Base-by-base conservation (phyloP, 768 basidiomycete genomes). In the Gloeostereum incarnatum region DNA sequence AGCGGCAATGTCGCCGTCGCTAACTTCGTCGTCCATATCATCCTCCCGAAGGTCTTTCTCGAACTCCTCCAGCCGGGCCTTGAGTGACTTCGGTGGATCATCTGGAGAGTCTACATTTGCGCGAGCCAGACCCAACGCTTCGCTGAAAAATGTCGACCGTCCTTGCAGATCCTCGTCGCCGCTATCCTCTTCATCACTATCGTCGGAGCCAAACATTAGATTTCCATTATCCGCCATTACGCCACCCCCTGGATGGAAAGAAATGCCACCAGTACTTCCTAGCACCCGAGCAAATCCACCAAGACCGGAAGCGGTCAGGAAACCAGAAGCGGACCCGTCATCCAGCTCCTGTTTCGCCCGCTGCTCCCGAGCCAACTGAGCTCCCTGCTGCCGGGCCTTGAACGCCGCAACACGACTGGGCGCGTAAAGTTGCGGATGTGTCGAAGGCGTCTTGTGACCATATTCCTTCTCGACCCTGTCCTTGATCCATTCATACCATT, bases 401-500 rank as follows among this genome's bases (percentile, higher is more conserved):
- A 73, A 85, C 5, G 79, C 68, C 56, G 69, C 60, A 37, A 85
- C 49, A 31, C 86, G 74, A 38, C 65, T 73, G 42, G 69, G 60
- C 1, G 83, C 61, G 56, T 88, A 92, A 13, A 96, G 69, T 48
- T 86, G 78, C 3, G 90, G 89, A 5, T 83, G 66, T 14, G 69
- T 57, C 17, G 63, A 70, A 8, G 93, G 92, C 1, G 94, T 97
- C 22, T 66, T 54, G 58, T 82, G 84, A 13, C 91, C 91, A 52
- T 80, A 71, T 29, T 75, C 66, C 16, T 67, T 69, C 54, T 88
- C 71, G 33, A 93, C 86, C 26, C 93, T 78, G 35, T 90, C 75
- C 32, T 68, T 74, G 42, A 99, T 59, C 94, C 94, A 97, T 25
- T 71, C 56, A 51, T 87, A 86, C 96, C 96, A 98, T 53, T 92